phyloP scores from a whole-genome alignment of 228 moss, liverwort and hornwort genomes.

The Sphagnum magellanicum region DNA sequence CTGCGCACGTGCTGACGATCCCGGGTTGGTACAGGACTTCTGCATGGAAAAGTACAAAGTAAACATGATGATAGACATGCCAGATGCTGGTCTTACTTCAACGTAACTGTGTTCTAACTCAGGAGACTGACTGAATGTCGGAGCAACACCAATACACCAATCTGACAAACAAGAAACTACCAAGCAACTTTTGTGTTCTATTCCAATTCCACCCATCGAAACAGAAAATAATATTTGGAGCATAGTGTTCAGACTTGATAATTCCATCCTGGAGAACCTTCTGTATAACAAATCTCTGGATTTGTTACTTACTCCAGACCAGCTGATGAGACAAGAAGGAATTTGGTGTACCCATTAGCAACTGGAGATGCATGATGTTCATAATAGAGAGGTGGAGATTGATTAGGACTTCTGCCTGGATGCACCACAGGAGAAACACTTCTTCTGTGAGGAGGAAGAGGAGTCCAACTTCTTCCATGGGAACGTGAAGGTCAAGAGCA shows the following conservation, averaged over 20 bases:
- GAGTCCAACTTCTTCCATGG: conserved; percentile 74
- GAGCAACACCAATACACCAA: too few relatives aligned
- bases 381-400: conserved; percentile 85
- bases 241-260: background rate
- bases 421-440: conserved; percentile 72
- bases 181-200: too few relatives aligned
- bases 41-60: conserved; percentile 16
- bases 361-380: conserved; percentile 92
- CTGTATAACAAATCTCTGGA: too few relatives aligned
- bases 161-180: too few relatives aligned
- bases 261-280: too few relatives aligned
- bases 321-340: background rate
- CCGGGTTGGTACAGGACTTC: conserved; percentile 69
- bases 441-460: conserved; percentile 53
- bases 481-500: conserved; percentile 17
- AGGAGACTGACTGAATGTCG: too few relatives aligned
- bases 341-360: conserved; percentile 63
- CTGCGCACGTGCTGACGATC: conserved; percentile 76
- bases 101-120: too few relatives aligned
- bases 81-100: too few relatives aligned
- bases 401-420: conserved; percentile 78
- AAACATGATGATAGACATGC: too few relatives aligned
- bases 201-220: too few relatives aligned
- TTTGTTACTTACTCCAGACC: too few relatives aligned
- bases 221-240: too few relatives aligned